Percentiles rank a stretch among this genome's conserved stretches.
Evolutionary conservation across 306 rosid species (phyloP).

Genomic region (Leucaena leucocephala): DNA sequence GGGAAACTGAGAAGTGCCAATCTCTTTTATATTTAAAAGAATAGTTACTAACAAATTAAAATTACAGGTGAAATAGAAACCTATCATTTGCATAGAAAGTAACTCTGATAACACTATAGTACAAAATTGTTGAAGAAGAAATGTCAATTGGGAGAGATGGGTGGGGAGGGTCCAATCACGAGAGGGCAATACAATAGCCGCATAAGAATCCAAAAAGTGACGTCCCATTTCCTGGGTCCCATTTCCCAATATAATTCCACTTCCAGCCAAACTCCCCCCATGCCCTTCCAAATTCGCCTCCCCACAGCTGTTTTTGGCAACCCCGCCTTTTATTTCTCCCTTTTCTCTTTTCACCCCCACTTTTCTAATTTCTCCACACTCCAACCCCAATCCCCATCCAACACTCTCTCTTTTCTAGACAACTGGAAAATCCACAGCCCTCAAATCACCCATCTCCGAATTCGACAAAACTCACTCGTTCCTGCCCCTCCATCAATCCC

Average conservation of each 20-base stretch:
- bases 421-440: not conserved
- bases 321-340: not conserved
- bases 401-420: not conserved
- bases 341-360: slow-evolving; percentile 10
- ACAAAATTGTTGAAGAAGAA: too few species aligned
- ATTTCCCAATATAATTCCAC: slow-evolving; percentile 47
- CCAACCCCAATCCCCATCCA: not conserved
- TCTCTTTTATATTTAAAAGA: too few species aligned
- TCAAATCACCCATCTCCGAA: not conserved
- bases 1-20: too few species aligned
- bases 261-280: slow-evolving; percentile 21
- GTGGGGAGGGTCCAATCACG: too few species aligned
- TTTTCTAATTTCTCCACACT: slow-evolving; percentile 1
- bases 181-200: not conserved
- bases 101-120: too few species aligned
- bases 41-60: too few species aligned
- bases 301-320: slow-evolving; percentile 46
- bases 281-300: slow-evolving; percentile 7
- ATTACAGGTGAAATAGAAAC: too few species aligned
- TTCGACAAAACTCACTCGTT: not conserved
- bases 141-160: too few species aligned
- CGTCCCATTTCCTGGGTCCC: slow-evolving; percentile 52
- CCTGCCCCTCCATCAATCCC: not conserved
- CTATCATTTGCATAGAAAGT: too few species aligned
- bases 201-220: slow-evolving; percentile 60